A percentile compares a stretch with the other conserved stretches of the same genome.
Evolutionary conservation across 2,329 filamentous ascomycete genomes (phyloP).

Genomic region (Chrysoporthe cubensis): DNA sequence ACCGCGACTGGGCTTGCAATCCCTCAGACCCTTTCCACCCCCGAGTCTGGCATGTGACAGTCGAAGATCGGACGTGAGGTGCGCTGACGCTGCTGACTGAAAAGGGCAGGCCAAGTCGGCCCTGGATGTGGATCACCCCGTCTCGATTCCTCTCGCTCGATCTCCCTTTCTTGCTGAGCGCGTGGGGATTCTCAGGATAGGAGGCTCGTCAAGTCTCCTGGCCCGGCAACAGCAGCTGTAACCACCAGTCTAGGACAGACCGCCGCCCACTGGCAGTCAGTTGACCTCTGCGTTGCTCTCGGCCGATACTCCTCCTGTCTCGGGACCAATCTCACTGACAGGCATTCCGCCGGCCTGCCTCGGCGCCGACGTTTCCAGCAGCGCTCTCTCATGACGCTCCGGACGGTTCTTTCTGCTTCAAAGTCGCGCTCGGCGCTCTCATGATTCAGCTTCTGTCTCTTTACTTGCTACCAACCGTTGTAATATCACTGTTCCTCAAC

Average conservation of each 20-base stretch:
- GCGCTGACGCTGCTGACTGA: slow-evolving; percentile 5
- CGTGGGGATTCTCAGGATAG: slow-evolving; percentile 1
- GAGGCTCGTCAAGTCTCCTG: background rate
- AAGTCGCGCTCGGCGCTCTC: slow-evolving; percentile 12
- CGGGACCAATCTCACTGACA: background rate
- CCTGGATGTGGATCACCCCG: background rate
- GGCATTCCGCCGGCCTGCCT: background rate
- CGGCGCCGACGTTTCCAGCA: background rate
- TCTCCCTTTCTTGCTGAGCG: background rate
- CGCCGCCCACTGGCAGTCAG: background rate
- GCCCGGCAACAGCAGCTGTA: background rate
- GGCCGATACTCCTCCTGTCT: background rate
- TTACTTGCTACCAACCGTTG: slow-evolving; percentile 24
- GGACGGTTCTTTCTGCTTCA: background rate
- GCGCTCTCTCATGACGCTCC: slow-evolving; percentile 9
- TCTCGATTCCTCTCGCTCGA: background rate
- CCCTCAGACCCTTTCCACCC: background rate
- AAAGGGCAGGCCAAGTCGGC: slow-evolving; percentile 1
- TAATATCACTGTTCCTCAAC: slow-evolving; percentile 19
- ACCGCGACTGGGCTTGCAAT: slow-evolving; percentile 1
- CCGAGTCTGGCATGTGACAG: slow-evolving; percentile 15
- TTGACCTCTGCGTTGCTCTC: background rate
- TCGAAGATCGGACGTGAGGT: slow-evolving; percentile 5
- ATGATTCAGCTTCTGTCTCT: slow-evolving; percentile 26
- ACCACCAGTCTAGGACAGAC: background rate